Evolutionary conservation across 345 rosid species (phyloP).

Genomic region (Abelmoschus esculentus): DNA sequence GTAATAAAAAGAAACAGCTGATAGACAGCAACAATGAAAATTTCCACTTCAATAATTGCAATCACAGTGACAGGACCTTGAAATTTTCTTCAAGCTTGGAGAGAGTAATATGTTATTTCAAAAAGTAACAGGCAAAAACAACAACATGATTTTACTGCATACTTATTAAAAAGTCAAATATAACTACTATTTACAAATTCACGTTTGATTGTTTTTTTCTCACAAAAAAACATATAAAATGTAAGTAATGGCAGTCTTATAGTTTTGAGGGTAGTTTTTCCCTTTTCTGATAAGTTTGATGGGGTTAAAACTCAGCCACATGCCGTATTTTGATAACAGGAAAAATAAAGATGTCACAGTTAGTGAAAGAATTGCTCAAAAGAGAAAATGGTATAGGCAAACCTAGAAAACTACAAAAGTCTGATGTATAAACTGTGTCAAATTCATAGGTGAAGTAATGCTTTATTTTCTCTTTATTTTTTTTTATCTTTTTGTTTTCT

Average conservation of each 20-base stretch:
- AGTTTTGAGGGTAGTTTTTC: not conserved
- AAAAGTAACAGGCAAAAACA: not conserved
- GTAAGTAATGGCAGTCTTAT: not conserved
- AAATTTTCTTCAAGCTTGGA: not conserved
- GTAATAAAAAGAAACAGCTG: slow-evolving; percentile 14
- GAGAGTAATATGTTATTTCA: not conserved
- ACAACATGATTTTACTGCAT: not conserved
- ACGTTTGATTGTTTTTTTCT: not conserved
- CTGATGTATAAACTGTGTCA: not conserved
- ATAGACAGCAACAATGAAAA: not conserved
- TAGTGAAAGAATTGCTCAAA: not conserved
- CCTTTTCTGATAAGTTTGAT: not conserved
- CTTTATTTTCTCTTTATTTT: not conserved
- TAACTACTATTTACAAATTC: not conserved
- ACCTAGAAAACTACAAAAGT: not conserved
- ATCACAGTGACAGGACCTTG: not conserved
- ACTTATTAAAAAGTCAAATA: not conserved
- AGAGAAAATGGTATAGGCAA: not conserved
- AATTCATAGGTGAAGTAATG: not conserved
- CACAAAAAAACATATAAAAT: not conserved
- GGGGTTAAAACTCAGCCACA: not conserved
- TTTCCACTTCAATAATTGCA: not conserved
- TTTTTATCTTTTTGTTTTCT: not conserved
- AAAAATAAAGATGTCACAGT: not conserved
- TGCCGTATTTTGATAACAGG: not conserved